These are phyloP conservation scores for Lepidopterella palustris DNA, from an alignment of 495 filamentous ascomycete genomes.

Conservation along the genomic window DNA sequence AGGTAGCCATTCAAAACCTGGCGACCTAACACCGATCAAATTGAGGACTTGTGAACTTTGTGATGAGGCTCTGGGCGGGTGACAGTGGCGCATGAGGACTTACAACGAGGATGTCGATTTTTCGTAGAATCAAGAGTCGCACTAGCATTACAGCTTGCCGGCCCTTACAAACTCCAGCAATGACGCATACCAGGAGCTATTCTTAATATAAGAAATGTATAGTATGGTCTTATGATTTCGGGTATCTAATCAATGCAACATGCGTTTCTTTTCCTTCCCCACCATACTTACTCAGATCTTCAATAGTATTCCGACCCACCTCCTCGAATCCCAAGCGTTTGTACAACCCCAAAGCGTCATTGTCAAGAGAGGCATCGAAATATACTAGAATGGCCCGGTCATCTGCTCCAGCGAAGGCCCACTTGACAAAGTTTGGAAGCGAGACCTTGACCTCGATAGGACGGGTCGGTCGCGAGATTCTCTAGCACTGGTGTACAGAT, in stretches of 20 bases:
- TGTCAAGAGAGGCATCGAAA: conserved; percentile 21
- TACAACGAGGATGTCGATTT: background rate
- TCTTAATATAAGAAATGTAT: background rate
- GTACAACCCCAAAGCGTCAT: conserved; percentile 13
- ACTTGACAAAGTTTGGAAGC: conserved; percentile 15
- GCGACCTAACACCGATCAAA: too few relatives aligned
- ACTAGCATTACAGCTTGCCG: too few relatives aligned
- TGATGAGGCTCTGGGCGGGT: too few relatives aligned
- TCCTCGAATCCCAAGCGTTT: conserved; percentile 20
- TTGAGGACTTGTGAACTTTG: too few relatives aligned
- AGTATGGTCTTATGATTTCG: background rate
- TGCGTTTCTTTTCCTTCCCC: conserved; percentile 20
- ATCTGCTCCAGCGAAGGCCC: conserved; percentile 15
- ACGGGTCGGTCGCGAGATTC: conserved; percentile 17
- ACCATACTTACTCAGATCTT: conserved; percentile 14
- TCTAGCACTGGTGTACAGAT: conserved; percentile 11
- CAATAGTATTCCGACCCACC: conserved; percentile 8
- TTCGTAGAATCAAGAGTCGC: background rate
- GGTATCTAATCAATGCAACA: conserved; percentile 19
- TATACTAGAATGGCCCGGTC: conserved; percentile 5
- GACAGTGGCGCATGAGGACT: background rate
- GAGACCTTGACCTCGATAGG: conserved; percentile 17
- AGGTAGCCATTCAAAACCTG: too few relatives aligned
- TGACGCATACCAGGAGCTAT: background rate
- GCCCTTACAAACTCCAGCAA: background rate